Evolutionary conservation across 306 rosid species (phyloP).

Genomic region (Sechiopsis laciniata): DNA sequence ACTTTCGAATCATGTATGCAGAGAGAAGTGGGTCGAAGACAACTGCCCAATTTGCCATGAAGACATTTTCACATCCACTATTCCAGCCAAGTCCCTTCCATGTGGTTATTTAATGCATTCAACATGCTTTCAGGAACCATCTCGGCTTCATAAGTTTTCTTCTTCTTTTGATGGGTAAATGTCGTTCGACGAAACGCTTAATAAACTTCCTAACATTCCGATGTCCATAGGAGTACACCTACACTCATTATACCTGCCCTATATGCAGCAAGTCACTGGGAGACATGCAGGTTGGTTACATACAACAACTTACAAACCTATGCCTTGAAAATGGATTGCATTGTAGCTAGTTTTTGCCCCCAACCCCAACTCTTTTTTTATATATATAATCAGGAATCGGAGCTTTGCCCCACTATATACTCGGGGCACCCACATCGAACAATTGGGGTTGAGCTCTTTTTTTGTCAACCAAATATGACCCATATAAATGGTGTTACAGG

Average conservation of each 20-base stretch:
- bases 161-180: neutral
- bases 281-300: slow-evolving; percentile 84
- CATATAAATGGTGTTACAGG: slow-evolving; percentile 34
- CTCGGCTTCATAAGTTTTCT: slow-evolving; percentile 4
- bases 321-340: neutral
- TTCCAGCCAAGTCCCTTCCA: slow-evolving; percentile 73
- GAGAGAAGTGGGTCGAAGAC: slow-evolving; percentile 76
- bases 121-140: slow-evolving; percentile 66
- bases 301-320: slow-evolving; percentile 22
- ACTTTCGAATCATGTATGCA: slow-evolving; percentile 61
- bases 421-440: no score
- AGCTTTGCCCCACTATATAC: no score
- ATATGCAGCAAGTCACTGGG: slow-evolving; percentile 89
- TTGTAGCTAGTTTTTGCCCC: no score
- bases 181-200: neutral
- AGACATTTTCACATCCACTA: slow-evolving; percentile 67
- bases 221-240: slow-evolving; percentile 62
- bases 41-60: slow-evolving; percentile 96
- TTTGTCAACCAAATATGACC: neutral
- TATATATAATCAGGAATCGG: no score
- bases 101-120: slow-evolving; percentile 97
- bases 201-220: slow-evolving; percentile 25
- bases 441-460: neutral
- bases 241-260: slow-evolving; percentile 71
- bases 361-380: no score